Evolutionary conservation across 768 basidiomycete genomes (phyloP), one percentile per base, ranked within the genome.

Genomic region (Tremella mesenterica): DNA sequence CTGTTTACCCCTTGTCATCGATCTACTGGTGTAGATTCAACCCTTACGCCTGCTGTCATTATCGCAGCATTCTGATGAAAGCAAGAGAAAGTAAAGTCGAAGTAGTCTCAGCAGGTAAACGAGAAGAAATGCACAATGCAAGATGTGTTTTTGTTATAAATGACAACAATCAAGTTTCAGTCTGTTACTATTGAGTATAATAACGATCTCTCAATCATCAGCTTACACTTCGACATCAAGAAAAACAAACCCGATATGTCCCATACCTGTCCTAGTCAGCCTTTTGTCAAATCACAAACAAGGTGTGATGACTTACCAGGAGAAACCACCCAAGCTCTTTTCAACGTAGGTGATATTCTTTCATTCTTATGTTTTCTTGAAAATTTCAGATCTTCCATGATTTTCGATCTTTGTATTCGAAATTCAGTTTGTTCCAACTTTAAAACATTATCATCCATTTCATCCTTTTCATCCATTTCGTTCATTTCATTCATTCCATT

Each of bases 381-480:
- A 31, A 66, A 67, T 36, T 54, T 59, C 43, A 67, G 49, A 14
- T 56, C 57, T 28, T 67, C 68, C 23, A 59, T 60, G 3, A 49
- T 47, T 29, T 50, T 44, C 39, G 49, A 31, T 4, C 56, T 51
- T 4, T 44, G 54, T 27, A 66, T 44, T 38, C 46, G 56, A 46
- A 67, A 67, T 12, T 45, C 57, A 30, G 80, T 79, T 2, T 77
- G 79, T 48, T 79, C 74, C 43, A 79, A 78, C 28, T 79, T 77
- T 56, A 81, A 79, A 12, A 44, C 50, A 34, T 21, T 46, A 36
- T 18, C 8, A 27, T 38, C 85, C 69, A 84, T 86, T 85, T 7
- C 81, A 79, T 25, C 39, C 2, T 25, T 26, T 4, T 33, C 52
- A n/a, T 38, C 39, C 29, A 23, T n/a, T 6, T 25, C 12, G 14